phyloP scores from a whole-genome alignment of 2,329 filamentous ascomycete species.

The Zalaria obscura region DNA sequence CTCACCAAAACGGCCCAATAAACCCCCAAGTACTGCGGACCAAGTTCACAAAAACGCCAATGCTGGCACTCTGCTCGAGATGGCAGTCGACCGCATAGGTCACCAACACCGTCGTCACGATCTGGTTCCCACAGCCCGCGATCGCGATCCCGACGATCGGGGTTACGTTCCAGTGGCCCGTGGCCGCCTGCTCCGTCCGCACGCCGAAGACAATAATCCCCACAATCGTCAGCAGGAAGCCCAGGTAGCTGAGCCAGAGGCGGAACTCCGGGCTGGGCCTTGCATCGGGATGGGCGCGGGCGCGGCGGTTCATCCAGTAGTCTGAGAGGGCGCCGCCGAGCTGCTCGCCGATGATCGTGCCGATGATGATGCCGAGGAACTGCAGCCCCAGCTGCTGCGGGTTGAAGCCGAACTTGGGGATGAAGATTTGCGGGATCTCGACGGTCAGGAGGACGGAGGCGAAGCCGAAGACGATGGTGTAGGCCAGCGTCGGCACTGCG shows the following conservation, averaged over 20 bases:
- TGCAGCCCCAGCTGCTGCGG: constrained; percentile 43
- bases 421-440: constrained; percentile 43
- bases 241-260: constrained; percentile 41
- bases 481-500: constrained; percentile 34
- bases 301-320: constrained; percentile 32
- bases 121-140: constrained; percentile 41
- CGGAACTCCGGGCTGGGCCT: constrained; percentile 36
- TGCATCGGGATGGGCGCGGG: constrained; percentile 17
- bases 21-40: constrained; percentile 41
- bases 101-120: constrained; percentile 45
- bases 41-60: constrained; percentile 46
- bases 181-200: constrained; percentile 25
- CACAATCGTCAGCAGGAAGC: constrained; percentile 32
- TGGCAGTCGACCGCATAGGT: constrained; percentile 48
- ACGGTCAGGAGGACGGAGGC: constrained; percentile 37
- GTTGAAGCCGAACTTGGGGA: constrained; percentile 39
- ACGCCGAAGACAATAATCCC: constrained; percentile 41
- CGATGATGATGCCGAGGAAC: constrained; percentile 40
- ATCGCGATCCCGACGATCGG: constrained; percentile 39
- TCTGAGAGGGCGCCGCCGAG: constrained; percentile 39
- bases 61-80: constrained; percentile 34
- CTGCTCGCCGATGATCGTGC: constrained; percentile 42
- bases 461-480: constrained; percentile 43
- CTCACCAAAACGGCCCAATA: constrained; percentile 23
- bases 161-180: constrained; percentile 36